Evolutionary conservation across 2,329 filamentous ascomycete species (phyloP).

Genomic region (Verticillium nonalfalfae): DNA sequence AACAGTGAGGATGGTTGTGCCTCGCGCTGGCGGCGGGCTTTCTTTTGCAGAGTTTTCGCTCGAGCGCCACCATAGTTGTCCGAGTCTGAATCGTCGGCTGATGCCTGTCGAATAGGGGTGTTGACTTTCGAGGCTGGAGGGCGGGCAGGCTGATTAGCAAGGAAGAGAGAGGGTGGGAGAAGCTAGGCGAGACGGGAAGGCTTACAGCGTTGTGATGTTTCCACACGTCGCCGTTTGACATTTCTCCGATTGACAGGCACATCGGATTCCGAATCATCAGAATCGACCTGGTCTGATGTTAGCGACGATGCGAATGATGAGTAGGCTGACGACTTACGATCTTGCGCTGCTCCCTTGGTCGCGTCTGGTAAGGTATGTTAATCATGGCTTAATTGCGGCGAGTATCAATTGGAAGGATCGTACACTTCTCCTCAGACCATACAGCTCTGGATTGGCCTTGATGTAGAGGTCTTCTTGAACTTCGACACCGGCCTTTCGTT

Average conservation of each 20-base stretch:
- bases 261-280: conserved; percentile 65
- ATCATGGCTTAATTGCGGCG: conserved; percentile 1
- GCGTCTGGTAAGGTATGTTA: conserved; percentile 36
- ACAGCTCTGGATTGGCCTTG: conserved; percentile 85
- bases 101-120: conserved; percentile 48
- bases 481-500: conserved; percentile 64
- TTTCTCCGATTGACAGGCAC: conserved; percentile 49
- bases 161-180: background rate
- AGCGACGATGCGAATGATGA: background rate
- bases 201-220: conserved; percentile 59
- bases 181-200: background rate
- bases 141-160: conserved; percentile 9
- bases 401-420: conserved; percentile 21
- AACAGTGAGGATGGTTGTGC: conserved; percentile 60
- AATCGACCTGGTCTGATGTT: conserved; percentile 35
- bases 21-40: conserved; percentile 68
- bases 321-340: conserved; percentile 35
- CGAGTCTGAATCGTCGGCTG: conserved; percentile 58
- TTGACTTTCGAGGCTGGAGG: conserved; percentile 52
- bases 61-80: conserved; percentile 76
- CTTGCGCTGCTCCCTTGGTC: conserved; percentile 51
- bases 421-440: conserved; percentile 91
- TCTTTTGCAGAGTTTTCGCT: conserved; percentile 64
- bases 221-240: conserved; percentile 63
- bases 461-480: conserved; percentile 77